Evolutionary conservation across 371 early-diverging fungal species (phyloP).

Genomic region (Circinella minor): DNA sequence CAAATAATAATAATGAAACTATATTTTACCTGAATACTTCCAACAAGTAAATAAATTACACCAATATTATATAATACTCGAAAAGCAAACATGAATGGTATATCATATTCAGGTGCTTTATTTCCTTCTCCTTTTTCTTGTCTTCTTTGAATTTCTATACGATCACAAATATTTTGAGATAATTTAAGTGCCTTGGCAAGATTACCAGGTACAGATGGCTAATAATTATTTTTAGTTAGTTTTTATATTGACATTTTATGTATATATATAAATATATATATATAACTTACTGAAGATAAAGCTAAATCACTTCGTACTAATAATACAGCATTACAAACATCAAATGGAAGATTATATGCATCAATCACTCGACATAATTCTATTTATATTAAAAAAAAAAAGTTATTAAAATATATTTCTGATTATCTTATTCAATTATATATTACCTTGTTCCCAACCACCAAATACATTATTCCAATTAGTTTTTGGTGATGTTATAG

Average conservation of each 20-base stretch:
- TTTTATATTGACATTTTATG: too few species aligned
- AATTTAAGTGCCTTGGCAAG: slow-evolving; percentile 47
- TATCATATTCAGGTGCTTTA: slow-evolving; percentile 38
- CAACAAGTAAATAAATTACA: slow-evolving; percentile 51
- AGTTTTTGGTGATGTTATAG: slow-evolving; percentile 28
- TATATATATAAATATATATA: neutral
- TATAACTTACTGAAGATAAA: slow-evolving; percentile 39
- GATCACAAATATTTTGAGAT: slow-evolving; percentile 51
- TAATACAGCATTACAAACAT: slow-evolving; percentile 48
- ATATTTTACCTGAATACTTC: slow-evolving; percentile 45
- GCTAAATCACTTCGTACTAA: slow-evolving; percentile 49
- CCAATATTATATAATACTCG: slow-evolving; percentile 54
- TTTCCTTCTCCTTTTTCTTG: slow-evolving; percentile 32
- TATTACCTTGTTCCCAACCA: slow-evolving; percentile 39
- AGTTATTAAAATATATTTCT: neutral
- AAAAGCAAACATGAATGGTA: slow-evolving; percentile 58
- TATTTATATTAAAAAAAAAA: slow-evolving; percentile 9
- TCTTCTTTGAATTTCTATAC: slow-evolving; percentile 47
- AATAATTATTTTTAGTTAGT: neutral
- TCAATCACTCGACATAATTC: slow-evolving; percentile 42
- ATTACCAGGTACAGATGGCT: slow-evolving; percentile 52
- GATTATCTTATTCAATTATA: neutral
- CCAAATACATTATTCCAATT: slow-evolving; percentile 26
- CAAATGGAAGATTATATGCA: slow-evolving; percentile 46
- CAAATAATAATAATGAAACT: neutral